Percentiles rank a stretch among this genome's conserved stretches.
Conservation (phyloP, 805 yeast species). For the Candida ipomoeae region DNA sequence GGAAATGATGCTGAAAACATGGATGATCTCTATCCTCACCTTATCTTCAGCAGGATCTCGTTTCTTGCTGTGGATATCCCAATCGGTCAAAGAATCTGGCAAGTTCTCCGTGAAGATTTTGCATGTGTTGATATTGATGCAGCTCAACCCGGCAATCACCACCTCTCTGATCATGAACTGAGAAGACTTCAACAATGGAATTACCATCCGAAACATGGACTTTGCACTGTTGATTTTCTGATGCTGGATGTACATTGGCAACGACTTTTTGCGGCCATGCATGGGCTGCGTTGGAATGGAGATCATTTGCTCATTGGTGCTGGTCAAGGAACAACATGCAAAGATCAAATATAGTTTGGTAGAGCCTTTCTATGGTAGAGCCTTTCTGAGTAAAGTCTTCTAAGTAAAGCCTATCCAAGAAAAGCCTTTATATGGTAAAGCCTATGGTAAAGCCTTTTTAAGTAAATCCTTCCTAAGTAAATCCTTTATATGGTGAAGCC, state of each 20-base stretch:
- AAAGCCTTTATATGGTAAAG: no score
- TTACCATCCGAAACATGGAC: constrained; percentile 80
- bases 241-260: constrained; percentile 80
- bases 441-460: no score
- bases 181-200: constrained; percentile 71
- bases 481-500: no score
- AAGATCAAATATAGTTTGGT: constrained; percentile 81
- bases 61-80: constrained; percentile 36
- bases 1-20: constrained; percentile 66
- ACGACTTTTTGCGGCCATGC: constrained; percentile 72
- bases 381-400: no score
- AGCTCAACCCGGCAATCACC: constrained; percentile 81
- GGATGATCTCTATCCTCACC: constrained; percentile 71
- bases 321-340: constrained; percentile 86
- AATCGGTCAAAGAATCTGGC: constrained; percentile 52
- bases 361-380: no score
- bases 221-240: constrained; percentile 91
- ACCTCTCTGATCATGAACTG: constrained; percentile 76
- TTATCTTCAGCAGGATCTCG: constrained; percentile 37
- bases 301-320: constrained; percentile 80
- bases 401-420: no score
- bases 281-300: constrained; percentile 43
- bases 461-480: no score
- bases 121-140: constrained; percentile 86
- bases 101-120: constrained; percentile 74